phyloP scores from a whole-genome alignment of 2,329 filamentous ascomycete species.

The Helminthosporium solani region DNA sequence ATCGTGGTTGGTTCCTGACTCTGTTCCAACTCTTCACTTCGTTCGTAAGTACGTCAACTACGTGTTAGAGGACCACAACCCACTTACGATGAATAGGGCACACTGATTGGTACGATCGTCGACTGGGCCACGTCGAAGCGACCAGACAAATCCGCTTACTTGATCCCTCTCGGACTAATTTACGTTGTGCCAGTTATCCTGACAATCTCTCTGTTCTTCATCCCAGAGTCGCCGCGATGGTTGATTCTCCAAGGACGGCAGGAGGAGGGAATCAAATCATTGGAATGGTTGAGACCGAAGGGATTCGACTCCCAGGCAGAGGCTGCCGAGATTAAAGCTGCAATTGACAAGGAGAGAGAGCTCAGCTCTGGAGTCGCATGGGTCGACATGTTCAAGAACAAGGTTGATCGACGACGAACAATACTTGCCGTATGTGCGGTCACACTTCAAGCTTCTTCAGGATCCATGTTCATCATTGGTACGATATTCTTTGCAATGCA shows the following conservation, averaged over 20 bases:
- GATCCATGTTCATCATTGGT: constrained; percentile 46
- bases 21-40: constrained; percentile 53
- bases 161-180: constrained; percentile 56
- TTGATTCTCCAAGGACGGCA: constrained; percentile 34
- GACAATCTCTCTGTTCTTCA: constrained; percentile 37
- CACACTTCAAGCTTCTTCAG: constrained; percentile 40
- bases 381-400: constrained; percentile 41
- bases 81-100: constrained; percentile 31
- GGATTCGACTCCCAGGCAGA: constrained; percentile 43
- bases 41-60: constrained; percentile 31
- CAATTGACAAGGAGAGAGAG: constrained; percentile 38
- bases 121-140: constrained; percentile 51
- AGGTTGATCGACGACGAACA: constrained; percentile 38
- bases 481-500: constrained; percentile 20
- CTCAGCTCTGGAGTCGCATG: constrained; percentile 29
- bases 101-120: constrained; percentile 50
- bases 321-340: constrained; percentile 31
- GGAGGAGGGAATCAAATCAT: constrained; percentile 40
- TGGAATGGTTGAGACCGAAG: constrained; percentile 38
- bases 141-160: constrained; percentile 39
- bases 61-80: background rate
- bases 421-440: constrained; percentile 39
- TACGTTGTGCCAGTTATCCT: constrained; percentile 50
- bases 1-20: constrained; percentile 51
- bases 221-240: constrained; percentile 37